These are phyloP conservation scores for Eucalyptus globulus DNA, from an alignment of 345 rosid genomes.

Conservation along the genomic window DNA sequence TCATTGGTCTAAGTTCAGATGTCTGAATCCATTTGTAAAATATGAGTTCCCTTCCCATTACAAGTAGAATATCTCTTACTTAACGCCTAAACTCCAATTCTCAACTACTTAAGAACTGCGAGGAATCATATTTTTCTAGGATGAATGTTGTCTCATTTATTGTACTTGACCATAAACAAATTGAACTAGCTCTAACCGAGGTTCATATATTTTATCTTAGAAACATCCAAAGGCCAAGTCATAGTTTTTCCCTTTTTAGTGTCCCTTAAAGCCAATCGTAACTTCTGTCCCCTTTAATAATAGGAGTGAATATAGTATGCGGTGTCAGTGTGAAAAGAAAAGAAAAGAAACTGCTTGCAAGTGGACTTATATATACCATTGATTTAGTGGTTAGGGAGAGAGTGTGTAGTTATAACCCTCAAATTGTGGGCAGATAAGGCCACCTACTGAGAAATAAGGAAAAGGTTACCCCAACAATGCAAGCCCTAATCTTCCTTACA, in stretches of 20 bases:
- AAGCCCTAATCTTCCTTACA: not conserved
- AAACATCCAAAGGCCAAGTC: not conserved
- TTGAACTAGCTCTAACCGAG: not conserved
- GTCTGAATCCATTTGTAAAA: not conserved
- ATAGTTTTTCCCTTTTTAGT: not conserved
- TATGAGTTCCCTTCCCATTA: not conserved
- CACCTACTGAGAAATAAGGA: not conserved
- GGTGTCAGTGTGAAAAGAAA: not conserved
- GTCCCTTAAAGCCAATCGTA: not conserved
- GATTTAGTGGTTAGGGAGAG: not conserved
- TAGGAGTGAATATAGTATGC: not conserved
- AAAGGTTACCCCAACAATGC: not conserved
- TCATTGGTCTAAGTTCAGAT: not conserved
- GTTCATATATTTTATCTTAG: not conserved
- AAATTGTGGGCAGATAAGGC: not conserved
- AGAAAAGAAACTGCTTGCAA: not conserved
- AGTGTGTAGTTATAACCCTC: not conserved
- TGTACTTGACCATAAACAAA: not conserved
- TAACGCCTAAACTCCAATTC: not conserved
- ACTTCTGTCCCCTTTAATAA: not conserved
- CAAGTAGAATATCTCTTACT: not conserved
- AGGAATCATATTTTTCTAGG: not conserved
- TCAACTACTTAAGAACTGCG: not conserved
- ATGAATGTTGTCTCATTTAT: not conserved
- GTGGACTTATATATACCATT: not conserved